Evolutionary conservation across 1,284 basidiomycete genomes (phyloP), one percentile per base, ranked within the genome.

Genomic region (Psilocybe mexicana): DNA sequence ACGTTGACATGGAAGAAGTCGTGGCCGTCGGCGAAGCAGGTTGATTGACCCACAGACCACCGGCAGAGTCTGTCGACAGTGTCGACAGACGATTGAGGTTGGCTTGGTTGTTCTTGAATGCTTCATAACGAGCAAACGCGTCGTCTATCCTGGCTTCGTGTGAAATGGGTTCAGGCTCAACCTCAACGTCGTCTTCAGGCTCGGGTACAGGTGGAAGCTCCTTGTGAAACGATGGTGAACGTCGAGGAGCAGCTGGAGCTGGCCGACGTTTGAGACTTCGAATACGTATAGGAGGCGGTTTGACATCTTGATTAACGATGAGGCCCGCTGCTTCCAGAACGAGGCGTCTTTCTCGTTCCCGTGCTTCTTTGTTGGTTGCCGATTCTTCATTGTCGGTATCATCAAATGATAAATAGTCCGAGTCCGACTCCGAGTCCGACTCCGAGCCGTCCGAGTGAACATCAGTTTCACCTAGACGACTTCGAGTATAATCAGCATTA

Each of bases 281-380:
- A 7, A 70, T 68, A 24, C 74, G 70, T 23, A 66, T 61, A 6
- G 82, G 80, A 12, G 75, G 73, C 54, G 79, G 73, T 53, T 61
- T 62, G 6, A 73, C 69, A 59, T 80, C 79, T 42, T 71, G 74
- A 55, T 87, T 86, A 51, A 96, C 81, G 57, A 94, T 85, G 38
- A 97, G 76, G 0, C 96, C 96, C 0, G 94, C 94, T 0, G 93
- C 92, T 68, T 94, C 87, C 12, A 98, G 77, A 7, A 96, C 92
- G 25, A 89, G 82, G 63, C 87, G 83, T 30, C 93, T 79, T 70
- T 96, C 94, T 18, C 81, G 77, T 58, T 88, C 93, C 44, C 92
- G 83, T 30, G 86, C 83, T 62, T 81, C 79, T 14, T 64, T 63
- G 48, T 78, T 80, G 43, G 81, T 79, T 35, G 75, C 71, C 3